These are phyloP conservation scores for Simplicillium aogashimaense DNA, from an alignment of 2,329 filamentous ascomycete genomes.

Conservation along the genomic window DNA sequence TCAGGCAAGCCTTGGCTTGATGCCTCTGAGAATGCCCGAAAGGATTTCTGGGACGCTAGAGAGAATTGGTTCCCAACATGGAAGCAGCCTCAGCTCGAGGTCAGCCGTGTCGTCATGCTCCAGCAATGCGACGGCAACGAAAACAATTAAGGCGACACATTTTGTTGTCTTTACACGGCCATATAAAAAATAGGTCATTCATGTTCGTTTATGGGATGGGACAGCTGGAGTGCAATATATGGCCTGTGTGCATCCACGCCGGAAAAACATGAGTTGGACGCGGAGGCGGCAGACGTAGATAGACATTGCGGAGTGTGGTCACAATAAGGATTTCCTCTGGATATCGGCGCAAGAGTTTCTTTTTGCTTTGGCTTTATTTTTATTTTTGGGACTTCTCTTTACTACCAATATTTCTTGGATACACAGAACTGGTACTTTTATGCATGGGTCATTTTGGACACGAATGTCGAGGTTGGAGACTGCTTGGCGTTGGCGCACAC, in stretches of 20 bases:
- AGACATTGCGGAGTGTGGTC: too few species aligned
- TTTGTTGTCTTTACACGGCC: neutral
- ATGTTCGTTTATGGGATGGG: neutral
- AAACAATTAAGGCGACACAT: constrained; percentile 2
- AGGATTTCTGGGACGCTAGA: constrained; percentile 66
- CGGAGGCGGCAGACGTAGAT: too few species aligned
- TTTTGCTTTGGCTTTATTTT: neutral
- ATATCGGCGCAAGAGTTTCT: neutral
- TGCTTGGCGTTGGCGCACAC: too few species aligned
- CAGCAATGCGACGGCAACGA: constrained; percentile 57
- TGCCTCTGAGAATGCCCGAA: constrained; percentile 51
- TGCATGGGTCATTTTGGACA: neutral
- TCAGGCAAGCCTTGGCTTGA: constrained; percentile 74
- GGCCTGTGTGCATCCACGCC: neutral
- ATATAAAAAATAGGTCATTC: too few species aligned
- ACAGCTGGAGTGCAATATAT: neutral
- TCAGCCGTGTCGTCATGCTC: constrained; percentile 62
- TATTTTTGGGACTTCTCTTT: constrained; percentile 1
- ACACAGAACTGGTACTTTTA: neutral
- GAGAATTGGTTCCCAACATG: constrained; percentile 62
- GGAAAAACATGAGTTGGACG: constrained; percentile 7
- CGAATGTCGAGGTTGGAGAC: neutral
- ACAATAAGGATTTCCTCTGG: too few species aligned
- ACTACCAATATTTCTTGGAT: constrained; percentile 1
- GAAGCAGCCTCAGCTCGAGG: constrained; percentile 56